These are phyloP conservation scores for Saturnispora saitoi DNA, from an alignment of 805 yeast genomes.

Conservation along the genomic window DNA sequence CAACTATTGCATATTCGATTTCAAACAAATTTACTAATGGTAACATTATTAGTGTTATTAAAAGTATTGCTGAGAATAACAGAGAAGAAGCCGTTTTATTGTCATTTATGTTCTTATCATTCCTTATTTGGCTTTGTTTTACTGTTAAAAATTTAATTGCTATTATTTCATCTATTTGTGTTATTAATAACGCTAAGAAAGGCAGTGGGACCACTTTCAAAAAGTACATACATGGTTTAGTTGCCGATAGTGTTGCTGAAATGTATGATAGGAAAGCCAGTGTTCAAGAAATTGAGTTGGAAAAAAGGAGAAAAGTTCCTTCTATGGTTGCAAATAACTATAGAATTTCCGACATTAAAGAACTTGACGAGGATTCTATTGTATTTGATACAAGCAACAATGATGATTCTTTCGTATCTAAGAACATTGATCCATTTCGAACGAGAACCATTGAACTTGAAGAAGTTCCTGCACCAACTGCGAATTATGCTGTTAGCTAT, in stretches of 20 bases:
- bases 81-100: conserved; percentile 61
- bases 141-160: conserved; percentile 23
- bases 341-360: conserved; percentile 1
- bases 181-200: conserved; percentile 13
- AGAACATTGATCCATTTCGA: neutral
- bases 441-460: conserved; percentile 17
- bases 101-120: conserved; percentile 67
- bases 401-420: neutral
- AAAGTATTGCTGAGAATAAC: conserved; percentile 37
- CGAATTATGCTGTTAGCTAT: conserved; percentile 31
- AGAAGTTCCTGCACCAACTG: conserved; percentile 28
- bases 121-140: conserved; percentile 65
- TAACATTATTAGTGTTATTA: conserved; percentile 34
- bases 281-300: conserved; percentile 16
- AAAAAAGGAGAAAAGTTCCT: conserved; percentile 17
- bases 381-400: neutral
- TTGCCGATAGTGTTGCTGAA: conserved; percentile 22
- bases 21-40: conserved; percentile 33
- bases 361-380: neutral
- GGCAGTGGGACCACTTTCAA: conserved; percentile 12
- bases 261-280: conserved; percentile 19
- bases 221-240: conserved; percentile 20
- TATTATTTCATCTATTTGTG: conserved; percentile 18
- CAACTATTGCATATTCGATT: conserved; percentile 51
- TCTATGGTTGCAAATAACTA: conserved; percentile 7